Base-by-base conservation (phyloP, 2,329 filamentous ascomycete species). In the Phyllosticta citrichinensis region DNA sequence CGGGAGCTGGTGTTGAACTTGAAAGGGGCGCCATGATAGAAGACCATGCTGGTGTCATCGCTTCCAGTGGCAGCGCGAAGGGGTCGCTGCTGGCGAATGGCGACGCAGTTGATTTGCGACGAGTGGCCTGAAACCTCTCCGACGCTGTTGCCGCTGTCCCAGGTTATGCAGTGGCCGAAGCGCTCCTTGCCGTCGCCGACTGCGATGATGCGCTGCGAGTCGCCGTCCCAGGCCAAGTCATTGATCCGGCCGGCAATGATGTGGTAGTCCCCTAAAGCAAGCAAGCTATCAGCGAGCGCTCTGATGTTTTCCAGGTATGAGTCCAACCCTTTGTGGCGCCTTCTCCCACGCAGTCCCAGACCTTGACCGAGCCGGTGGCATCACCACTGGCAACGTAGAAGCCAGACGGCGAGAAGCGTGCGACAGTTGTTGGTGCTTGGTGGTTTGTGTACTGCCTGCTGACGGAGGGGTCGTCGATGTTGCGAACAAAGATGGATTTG, bases 381-480 rank as follows among this genome's bases (percentile, higher is more conserved):
- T 99, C 94, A 68, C 93, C 94, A 66, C 89, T 95, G 50, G 94
- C 94, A 63, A 97, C 83, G 73, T 96, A 97, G 81, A 91, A 97
- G 64, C 93, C 92, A 55, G 89, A 96, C 5, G 94, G 94, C 2
- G 93, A 85, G 79, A 99, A 97, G 60, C 91, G 89, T 54, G 94
- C 94, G 64, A 97, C 90, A 2, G 91, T 96, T 1, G 94, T 96
- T 64, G 87, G 82, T 54, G 89, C 82, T 55, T 90, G 96, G 78
- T 99, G 94, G 68, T 88, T 87, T 14, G 87, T 95, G 77, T 97
- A 99, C 75, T 99, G 92, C 71, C 88, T 91, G 74, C 87, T 87
- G 65, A 87, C 76, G 66, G 89, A 82, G 58, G 93, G 93, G 72
- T 94, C 80, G 77, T 99, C 93, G 78, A 99, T 96, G 64, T 87